Evolutionary conservation across 2,329 filamentous ascomycete species (phyloP).

Genomic region (Decorospora gaudefroyi): DNA sequence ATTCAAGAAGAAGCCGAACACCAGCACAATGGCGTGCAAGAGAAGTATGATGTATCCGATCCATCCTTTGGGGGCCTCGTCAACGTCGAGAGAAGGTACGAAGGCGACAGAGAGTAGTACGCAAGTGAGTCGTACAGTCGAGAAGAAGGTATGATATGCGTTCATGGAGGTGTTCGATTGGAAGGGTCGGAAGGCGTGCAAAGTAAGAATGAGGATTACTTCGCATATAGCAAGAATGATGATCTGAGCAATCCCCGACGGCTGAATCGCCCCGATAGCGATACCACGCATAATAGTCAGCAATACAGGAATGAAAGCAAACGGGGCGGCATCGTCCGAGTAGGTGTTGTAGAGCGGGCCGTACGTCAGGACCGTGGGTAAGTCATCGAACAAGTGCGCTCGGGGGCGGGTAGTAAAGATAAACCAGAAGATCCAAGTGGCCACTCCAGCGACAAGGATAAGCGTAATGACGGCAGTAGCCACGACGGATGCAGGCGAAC

Average conservation of each 20-base stretch:
- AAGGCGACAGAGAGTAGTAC: conserved; percentile 65
- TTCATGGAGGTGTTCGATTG: conserved; percentile 96
- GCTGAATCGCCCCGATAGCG: conserved; percentile 89
- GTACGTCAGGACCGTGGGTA: conserved; percentile 85
- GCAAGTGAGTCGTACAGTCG: conserved; percentile 73
- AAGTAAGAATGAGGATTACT: conserved; percentile 82
- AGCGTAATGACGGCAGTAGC: conserved; percentile 76
- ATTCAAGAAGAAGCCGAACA: conserved; percentile 93
- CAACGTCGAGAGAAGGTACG: conserved; percentile 77
- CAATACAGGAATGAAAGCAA: conserved; percentile 83
- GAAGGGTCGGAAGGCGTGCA: conserved; percentile 89
- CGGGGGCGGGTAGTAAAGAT: conserved; percentile 81
- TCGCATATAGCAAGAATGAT: conserved; percentile 93
- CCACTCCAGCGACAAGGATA: conserved; percentile 71
- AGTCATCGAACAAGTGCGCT: conserved; percentile 87
- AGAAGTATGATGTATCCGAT: conserved; percentile 90
- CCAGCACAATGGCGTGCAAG: conserved; percentile 79
- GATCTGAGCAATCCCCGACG: conserved; percentile 89
- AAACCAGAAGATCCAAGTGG: conserved; percentile 77
- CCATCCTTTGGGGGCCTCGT: conserved; percentile 84
- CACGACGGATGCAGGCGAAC: conserved; percentile 71
- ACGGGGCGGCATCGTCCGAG: conserved; percentile 87
- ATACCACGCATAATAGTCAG: conserved; percentile 85
- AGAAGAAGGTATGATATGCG: conserved; percentile 86
- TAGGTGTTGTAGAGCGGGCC: conserved; percentile 97